Percentiles rank a stretch among this genome's conserved stretches.
Evolutionary conservation across 2,329 filamentous ascomycete genomes (phyloP).

Genomic region (Dothistroma pini): DNA sequence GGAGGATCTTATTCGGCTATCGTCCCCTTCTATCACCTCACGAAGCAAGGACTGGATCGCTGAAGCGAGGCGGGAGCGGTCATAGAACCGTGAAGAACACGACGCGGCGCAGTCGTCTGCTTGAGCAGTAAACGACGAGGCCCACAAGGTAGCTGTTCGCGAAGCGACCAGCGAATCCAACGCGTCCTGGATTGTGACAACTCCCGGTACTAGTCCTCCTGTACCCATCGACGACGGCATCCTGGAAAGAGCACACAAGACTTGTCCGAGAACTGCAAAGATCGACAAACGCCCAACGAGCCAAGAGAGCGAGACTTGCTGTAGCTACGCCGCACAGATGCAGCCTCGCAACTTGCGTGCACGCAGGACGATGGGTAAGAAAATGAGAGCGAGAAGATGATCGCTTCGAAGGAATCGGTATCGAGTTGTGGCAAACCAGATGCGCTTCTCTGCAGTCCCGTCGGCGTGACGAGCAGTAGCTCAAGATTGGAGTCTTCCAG

Average conservation of each 20-base stretch:
- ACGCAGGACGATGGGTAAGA: neutral
- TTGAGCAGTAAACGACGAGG: neutral
- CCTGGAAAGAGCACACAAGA: neutral
- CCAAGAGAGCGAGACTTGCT: neutral
- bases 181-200: neutral
- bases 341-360: neutral
- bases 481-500: neutral
- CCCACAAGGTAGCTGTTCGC: neutral
- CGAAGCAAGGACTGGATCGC: neutral
- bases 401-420: neutral
- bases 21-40: neutral
- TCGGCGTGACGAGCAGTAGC: neutral
- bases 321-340: neutral
- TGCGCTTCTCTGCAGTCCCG: neutral
- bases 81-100: neutral
- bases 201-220: neutral
- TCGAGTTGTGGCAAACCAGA: neutral
- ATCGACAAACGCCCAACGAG: neutral
- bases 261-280: neutral
- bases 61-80: neutral
- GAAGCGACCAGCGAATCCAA: neutral
- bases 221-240: neutral
- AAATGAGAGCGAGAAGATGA: neutral
- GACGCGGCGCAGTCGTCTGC: neutral
- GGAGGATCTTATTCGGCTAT: neutral